Base-by-base conservation (phyloP, 768 basidiomycete genomes). In the Suillus hirtellus region DNA sequence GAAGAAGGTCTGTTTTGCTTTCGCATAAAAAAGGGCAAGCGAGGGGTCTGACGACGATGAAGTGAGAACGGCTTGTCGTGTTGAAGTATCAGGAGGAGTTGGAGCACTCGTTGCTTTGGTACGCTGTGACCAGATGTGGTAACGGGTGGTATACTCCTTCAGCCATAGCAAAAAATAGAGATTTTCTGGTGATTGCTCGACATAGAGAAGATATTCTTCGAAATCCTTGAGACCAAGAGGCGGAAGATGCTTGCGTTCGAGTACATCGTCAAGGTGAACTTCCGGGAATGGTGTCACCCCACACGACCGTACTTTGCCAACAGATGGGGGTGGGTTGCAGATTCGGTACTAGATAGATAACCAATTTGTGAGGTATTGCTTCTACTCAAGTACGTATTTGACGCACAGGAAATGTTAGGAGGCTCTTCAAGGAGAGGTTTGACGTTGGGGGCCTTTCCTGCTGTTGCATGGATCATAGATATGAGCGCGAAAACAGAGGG, bases 121-220 rank as follows among this genome's bases (percentile, higher is more conserved):
- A 66, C 72, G 73, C 14, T 70, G 72, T 0, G 67, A 69, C 83
- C 83, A 84, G 0, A 70, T 71, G 2, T 75, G 72, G 68, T 84
- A 83, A 35, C 80, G 80, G 1, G 72, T 67, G 12, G 83, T 86
- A 68, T 93, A 93, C 67, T 92, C 91, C 65, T 84, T 85, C 37
- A 92, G 79, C 90, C 90, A 93, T 58, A 93, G 84, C n/a, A 84
- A 82, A 70, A 93, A 93, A 69, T 93, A 93, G 82, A 93, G 81
- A 70, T 92, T 93, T 73, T 93, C 91, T 27, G 89, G 86, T 54
- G 82, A 81, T 61, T 82, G 82, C 67, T 93, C 92, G 60, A 90
- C 89, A 74, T 90, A 92, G 49, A 93, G 79, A 60, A 93, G 77
- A 82, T 90, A 93, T 75, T 93, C 92, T 77, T 88, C 87, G 61